These are phyloP conservation scores for Thuja plicata DNA, from an alignment of 83 land plant species.

Conservation along the genomic window DNA sequence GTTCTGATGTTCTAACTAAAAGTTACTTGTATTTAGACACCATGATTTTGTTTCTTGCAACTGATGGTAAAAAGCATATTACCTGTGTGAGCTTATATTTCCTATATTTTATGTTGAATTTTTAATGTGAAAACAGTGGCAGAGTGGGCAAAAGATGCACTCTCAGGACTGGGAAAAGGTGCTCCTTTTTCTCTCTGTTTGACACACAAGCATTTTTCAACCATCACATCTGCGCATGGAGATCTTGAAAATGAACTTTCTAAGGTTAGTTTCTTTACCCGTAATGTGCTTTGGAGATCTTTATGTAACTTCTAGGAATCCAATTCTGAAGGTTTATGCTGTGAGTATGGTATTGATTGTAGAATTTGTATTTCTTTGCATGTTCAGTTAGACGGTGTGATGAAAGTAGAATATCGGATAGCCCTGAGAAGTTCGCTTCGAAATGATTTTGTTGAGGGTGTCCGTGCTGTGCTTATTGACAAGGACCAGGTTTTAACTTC, in stretches of 20 bases:
- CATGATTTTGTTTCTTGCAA: background rate
- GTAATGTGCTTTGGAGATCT: background rate
- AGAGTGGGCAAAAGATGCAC: slow-evolving; percentile 87
- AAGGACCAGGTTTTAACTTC: slow-evolving; percentile 81
- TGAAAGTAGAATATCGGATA: slow-evolving; percentile 88
- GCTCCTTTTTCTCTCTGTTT: slow-evolving; percentile 90
- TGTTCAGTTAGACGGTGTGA: slow-evolving; percentile 84
- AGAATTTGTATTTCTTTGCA: slow-evolving; percentile 10
- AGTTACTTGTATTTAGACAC: background rate
- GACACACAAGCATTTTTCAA: slow-evolving; percentile 68
- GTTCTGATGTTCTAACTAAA: background rate
- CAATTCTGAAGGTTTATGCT: background rate
- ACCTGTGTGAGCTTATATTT: background rate
- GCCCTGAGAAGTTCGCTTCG: slow-evolving; percentile 74
- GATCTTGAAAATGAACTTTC: slow-evolving; percentile 40
- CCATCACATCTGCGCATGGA: slow-evolving; percentile 58
- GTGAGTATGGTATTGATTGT: slow-evolving; percentile 12
- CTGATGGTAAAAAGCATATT: background rate
- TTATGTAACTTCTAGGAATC: background rate
- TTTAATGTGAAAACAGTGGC: slow-evolving; percentile 31
- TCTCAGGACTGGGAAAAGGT: slow-evolving; percentile 70
- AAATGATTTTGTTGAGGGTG: slow-evolving; percentile 94
- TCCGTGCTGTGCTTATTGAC: slow-evolving; percentile 92
- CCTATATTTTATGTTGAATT: background rate
- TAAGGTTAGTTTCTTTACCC: slow-evolving; percentile 35